These are phyloP conservation scores for Pseudisothecium myosuroides DNA, from an alignment of 225 moss, liverwort and hornwort genomes.

Conservation along the genomic window DNA sequence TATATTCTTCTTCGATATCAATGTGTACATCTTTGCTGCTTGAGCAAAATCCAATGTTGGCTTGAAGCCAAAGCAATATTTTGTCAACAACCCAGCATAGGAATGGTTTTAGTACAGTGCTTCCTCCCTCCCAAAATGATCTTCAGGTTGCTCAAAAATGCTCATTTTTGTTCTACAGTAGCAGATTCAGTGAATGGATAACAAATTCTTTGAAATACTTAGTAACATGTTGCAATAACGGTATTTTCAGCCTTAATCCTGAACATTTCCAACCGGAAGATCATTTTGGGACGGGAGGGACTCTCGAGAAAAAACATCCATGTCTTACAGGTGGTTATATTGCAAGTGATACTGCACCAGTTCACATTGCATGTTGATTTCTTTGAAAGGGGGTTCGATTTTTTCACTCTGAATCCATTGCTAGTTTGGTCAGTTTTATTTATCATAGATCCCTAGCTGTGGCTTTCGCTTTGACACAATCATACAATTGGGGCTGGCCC, in stretches of 20 bases:
- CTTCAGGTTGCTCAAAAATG: background rate
- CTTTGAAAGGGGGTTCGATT: background rate
- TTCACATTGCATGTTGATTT: background rate
- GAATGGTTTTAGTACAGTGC: background rate
- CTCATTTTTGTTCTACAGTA: background rate
- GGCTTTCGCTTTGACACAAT: background rate
- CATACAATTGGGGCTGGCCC: background rate
- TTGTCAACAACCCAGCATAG: background rate
- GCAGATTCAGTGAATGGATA: background rate
- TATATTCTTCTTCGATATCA: background rate
- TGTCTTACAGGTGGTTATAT: background rate
- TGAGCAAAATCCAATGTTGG: background rate
- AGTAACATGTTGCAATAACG: background rate
- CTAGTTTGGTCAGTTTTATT: background rate
- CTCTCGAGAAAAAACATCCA: too few relatives aligned
- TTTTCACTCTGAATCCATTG: background rate
- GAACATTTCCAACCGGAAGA: background rate
- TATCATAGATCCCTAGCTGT: background rate
- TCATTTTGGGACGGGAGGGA: background rate
- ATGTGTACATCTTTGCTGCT: background rate
- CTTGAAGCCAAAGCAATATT: background rate
- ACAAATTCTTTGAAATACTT: background rate
- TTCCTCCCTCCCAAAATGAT: background rate
- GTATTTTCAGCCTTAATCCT: background rate
- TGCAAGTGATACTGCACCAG: background rate